Base-by-base conservation (phyloP, 2,329 filamentous ascomycete species). In the Fusarium kyushuense region DNA sequence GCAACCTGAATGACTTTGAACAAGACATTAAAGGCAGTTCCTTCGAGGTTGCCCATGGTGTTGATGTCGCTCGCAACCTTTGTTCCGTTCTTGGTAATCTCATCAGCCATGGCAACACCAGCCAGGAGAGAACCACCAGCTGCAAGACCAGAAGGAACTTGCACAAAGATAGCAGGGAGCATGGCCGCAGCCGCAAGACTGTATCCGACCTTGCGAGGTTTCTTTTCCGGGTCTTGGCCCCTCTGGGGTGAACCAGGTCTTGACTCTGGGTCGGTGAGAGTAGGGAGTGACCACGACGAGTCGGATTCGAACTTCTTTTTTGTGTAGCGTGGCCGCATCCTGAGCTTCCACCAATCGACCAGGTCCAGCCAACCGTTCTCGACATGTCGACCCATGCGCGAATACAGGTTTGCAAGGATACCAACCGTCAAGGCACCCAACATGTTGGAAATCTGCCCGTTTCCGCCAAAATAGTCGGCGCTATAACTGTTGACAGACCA, bases 141-240 rank as follows among this genome's bases (percentile, higher is more conserved):
- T 5, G 88, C 88, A n/a, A 90, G 79, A 29, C 87, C 86, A 21
- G 85, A 87, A 0, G 88, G 88, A 27, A 90, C 88, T 67, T 89
- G 87, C 3, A 90, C 86, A 66, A 96, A 96, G 67, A 97, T 96
- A 7, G 91, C 94, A 0, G 94, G 94, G 12, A 97, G 81, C 84
- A 97, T 92, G 2, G 92, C 91, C 0, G 93, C 92, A 0, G 93
- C 93, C 0, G 94, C 94, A 4, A 97, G 86, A 2, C 91, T 92
- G 76, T 94, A 93, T 14, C 90, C 89, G 8, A 88, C 80, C 9
- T 82, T 79, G 9, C 83, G 77, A n/a, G 79, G 73, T 65, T 78
- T 73, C 60, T 75, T 74, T 48, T 75, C 72, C 19, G 65, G 67
- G 2, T 59, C 73, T 48, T 74, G 70, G 14, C 63, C 64, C 6